Conservation (phyloP, 176 grass and related monocot genomes). For the Avena atlantica region DNA sequence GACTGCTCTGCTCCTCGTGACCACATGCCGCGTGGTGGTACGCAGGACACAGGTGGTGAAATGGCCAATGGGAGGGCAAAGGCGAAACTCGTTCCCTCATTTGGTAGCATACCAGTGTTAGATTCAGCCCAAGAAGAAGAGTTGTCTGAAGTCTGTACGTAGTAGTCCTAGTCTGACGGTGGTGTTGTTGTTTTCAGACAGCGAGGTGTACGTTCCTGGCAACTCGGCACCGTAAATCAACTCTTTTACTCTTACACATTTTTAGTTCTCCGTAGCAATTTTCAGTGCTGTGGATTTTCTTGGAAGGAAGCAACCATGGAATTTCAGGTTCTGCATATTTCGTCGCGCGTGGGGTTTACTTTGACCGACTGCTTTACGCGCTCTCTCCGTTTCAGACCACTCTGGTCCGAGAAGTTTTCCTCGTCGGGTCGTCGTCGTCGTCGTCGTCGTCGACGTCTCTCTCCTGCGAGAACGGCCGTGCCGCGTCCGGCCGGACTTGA, state of each 20-base stretch:
- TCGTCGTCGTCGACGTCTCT: not conserved
- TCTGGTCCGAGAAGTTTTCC: constrained; percentile 19
- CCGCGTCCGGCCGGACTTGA: not conserved
- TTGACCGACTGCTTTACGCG: not conserved
- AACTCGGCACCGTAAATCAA: not conserved
- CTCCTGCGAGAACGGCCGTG: not conserved
- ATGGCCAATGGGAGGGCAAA: not conserved
- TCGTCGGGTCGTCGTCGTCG: not conserved
- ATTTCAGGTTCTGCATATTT: not conserved
- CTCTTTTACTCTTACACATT: no score
- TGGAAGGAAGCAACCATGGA: not conserved
- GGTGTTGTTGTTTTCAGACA: constrained; percentile 13
- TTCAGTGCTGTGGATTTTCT: not conserved
- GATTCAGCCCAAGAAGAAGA: not conserved
- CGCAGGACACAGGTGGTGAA: not conserved
- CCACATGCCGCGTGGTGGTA: constrained; percentile 18
- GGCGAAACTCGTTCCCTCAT: constrained; percentile 9
- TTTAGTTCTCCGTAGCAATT: not conserved
- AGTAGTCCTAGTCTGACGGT: not conserved
- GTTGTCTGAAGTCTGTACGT: not conserved
- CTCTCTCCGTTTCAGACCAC: constrained; percentile 20
- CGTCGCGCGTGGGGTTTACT: constrained; percentile 8
- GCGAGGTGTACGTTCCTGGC: not conserved
- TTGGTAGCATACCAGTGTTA: not conserved
- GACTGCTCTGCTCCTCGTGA: constrained; percentile 10